Evolutionary conservation across 805 yeast species (phyloP), one percentile per base, ranked within the genome.

Genomic region (Diddensiella santjacobensis): DNA sequence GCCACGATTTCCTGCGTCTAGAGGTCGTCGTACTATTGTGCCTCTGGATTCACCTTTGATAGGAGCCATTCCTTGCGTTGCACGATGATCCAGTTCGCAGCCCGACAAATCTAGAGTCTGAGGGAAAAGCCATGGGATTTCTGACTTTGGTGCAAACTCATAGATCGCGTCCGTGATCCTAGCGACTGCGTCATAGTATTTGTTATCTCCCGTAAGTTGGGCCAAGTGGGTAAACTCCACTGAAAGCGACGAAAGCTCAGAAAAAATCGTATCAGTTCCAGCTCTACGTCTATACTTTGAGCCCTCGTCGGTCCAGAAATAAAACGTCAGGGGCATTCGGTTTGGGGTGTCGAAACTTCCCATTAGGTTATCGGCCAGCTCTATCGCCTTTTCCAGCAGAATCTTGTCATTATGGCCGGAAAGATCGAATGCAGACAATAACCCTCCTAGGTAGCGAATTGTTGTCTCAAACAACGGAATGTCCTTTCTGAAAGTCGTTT

Each of bases 281-380:
- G 70, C 66, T 8, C 68, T 58, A 11, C 50, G 49, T 24, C 50
- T 54, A 19, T 41, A 31, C 33, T 40, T 47, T n/a, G 54, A 33
- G 17, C 48, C 57, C 45, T 40, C 39, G 22, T 57, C 63, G 22
- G 63, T 60, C 74, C 80, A 76, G 11, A 67, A 63, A 54, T 68
- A 78, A 46, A 66, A 69, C 18, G 75, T 55, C 6, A 74, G 48
- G 2, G 84, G 84, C 65, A 80, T 67, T 39, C 75, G 66, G 53
- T 78, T 78, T 13, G 82, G 82, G 0, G 84, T 78, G 53, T 80
- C 84, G 55, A 78, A 80, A 0, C 8, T 8, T 17, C 77, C 75
- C 55, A 79, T 55, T 29, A 78, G 59, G 45, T 78, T 65, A 42
- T 75, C 74, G 1, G 74, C 83, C 13, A 79, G 57, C 22, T 74